Evolutionary conservation across 805 yeast species (phyloP).

Genomic region (Saturnispora mendoncae): DNA sequence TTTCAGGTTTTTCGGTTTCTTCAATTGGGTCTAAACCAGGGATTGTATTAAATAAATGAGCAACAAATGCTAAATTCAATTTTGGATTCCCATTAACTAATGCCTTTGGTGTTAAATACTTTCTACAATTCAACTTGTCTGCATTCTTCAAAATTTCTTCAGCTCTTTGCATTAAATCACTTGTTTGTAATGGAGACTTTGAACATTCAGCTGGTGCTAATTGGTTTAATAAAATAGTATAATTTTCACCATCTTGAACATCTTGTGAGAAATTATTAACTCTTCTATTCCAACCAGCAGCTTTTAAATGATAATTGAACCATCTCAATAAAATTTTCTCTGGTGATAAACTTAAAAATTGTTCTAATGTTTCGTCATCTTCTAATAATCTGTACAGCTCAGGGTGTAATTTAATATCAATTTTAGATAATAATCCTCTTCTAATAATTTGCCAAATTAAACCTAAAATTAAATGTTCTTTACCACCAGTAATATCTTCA

Average conservation of each 20-base stretch:
- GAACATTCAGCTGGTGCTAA: constrained; percentile 79
- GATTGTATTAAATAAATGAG: constrained; percentile 90
- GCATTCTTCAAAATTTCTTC: constrained; percentile 81
- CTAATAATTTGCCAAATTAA: constrained; percentile 96
- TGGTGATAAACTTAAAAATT: constrained; percentile 92
- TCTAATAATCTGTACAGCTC: constrained; percentile 90
- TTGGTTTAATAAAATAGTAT: constrained; percentile 82
- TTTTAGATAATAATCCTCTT: constrained; percentile 88
- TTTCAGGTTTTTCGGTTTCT: constrained; percentile 83
- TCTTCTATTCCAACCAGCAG: constrained; percentile 81
- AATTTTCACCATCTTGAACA: constrained; percentile 91
- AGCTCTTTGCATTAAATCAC: constrained; percentile 71
- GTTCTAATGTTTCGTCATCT: constrained; percentile 95
- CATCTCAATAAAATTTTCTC: constrained; percentile 94
- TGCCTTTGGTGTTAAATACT: constrained; percentile 88
- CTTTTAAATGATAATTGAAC: constrained; percentile 93
- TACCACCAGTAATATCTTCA: constrained; percentile 88
- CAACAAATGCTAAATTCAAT: constrained; percentile 93
- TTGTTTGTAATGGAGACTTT: constrained; percentile 68
- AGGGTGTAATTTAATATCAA: constrained; percentile 93
- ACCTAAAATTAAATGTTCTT: constrained; percentile 84
- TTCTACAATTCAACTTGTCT: constrained; percentile 84
- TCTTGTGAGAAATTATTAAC: constrained; percentile 83
- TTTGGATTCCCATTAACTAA: constrained; percentile 94
- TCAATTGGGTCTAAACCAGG: constrained; percentile 96